Percentiles rank a stretch among this genome's conserved stretches.
Conservation (phyloP, 2,329 filamentous ascomycete species). For the Graphilbum sp. region DNA sequence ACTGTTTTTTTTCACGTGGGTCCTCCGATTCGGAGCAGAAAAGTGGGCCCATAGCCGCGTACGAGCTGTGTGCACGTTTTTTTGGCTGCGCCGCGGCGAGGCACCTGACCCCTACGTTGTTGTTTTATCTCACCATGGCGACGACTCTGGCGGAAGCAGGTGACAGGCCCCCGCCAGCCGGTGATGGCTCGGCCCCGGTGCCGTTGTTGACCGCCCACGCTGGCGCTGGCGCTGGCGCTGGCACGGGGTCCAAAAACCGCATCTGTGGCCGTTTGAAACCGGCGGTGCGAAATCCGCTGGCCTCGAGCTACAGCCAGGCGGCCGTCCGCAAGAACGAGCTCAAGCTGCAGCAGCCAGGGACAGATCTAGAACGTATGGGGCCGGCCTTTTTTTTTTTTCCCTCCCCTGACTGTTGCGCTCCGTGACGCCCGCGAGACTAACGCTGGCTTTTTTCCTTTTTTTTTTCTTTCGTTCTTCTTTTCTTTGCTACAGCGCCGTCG, state of each 20-base stretch:
- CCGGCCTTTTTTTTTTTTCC: too few species aligned
- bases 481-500: background rate
- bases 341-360: conserved; percentile 1
- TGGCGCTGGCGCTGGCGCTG: too few species aligned
- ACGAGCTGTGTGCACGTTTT: too few species aligned
- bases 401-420: too few species aligned
- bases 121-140: too few species aligned
- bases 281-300: conserved; percentile 1
- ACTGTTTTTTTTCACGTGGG: background rate
- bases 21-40: background rate
- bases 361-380: background rate
- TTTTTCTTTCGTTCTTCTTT: background rate
- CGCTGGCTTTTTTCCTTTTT: background rate
- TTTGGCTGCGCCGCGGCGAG: too few species aligned
- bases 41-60: background rate
- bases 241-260: conserved; percentile 1
- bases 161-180: too few species aligned
- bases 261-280: conserved; percentile 8
- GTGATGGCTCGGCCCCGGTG: too few species aligned
- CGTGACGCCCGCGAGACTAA: background rate
- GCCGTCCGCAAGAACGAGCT: conserved; percentile 2
- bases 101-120: too few species aligned
- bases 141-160: too few species aligned
- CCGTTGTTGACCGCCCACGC: too few species aligned
- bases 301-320: conserved; percentile 2